Percentiles rank a stretch among this genome's conserved stretches.
Evolutionary conservation across 176 grass and related monocot genomes (phyloP).

Genomic region (Cymbopogon citratus): DNA sequence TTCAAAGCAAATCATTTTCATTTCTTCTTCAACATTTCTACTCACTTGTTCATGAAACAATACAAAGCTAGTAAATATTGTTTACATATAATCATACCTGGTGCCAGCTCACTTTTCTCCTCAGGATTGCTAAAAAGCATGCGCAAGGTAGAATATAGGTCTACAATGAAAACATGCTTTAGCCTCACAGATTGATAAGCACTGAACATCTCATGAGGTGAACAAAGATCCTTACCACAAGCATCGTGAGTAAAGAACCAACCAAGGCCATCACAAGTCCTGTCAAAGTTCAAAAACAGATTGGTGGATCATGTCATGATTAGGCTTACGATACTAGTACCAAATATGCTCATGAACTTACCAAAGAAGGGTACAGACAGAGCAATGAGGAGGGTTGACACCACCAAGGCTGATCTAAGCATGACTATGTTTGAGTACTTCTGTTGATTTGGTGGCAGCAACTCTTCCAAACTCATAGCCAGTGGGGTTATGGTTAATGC

Average conservation of each 20-base stretch:
- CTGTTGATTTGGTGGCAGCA: slow-evolving; percentile 58
- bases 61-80: not conserved
- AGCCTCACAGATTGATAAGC: not conserved
- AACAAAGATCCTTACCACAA: slow-evolving; percentile 57
- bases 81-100: slow-evolving; percentile 42
- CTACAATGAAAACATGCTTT: slow-evolving; percentile 33
- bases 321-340: not conserved
- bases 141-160: slow-evolving; percentile 76
- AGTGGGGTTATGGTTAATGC: slow-evolving; percentile 75
- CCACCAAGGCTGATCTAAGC: slow-evolving; percentile 64
- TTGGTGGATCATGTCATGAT: not conserved
- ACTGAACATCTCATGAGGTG: not conserved
- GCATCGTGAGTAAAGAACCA: slow-evolving; percentile 94
- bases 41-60: not conserved
- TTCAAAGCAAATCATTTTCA: not conserved
- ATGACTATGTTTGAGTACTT: slow-evolving; percentile 70
- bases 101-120: slow-evolving; percentile 53
- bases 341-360: slow-evolving; percentile 28
- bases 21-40: not conserved
- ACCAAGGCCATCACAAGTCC: slow-evolving; percentile 92
- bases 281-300: slow-evolving; percentile 23
- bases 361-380: slow-evolving; percentile 88
- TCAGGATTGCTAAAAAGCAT: slow-evolving; percentile 82
- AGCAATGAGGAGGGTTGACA: slow-evolving; percentile 72
- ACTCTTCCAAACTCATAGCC: slow-evolving; percentile 88